Evolutionary conservation across 1,284 basidiomycete genomes (phyloP), one percentile per base, ranked within the genome.

Genomic region (Butyriboletus appendiculatus): DNA sequence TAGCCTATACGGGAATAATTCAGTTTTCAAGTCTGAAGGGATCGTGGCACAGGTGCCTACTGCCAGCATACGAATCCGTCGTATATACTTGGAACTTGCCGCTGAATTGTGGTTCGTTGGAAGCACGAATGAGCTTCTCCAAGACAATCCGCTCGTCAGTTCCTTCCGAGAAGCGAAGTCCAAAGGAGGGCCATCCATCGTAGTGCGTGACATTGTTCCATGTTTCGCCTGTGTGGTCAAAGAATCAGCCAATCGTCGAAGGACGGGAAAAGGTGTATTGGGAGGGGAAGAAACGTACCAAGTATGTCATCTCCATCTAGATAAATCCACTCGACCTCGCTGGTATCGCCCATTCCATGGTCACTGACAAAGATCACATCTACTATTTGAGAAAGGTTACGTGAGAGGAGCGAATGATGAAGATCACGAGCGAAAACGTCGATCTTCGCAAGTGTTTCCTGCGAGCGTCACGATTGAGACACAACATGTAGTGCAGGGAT

Each of bases 341-440:
- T 86, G 9, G 93, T 96, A 61, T 88, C 86, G 0, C 86, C 88
- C 94, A 97, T 96, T 4, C 94, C 95, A 66, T 97, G 94, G 70
- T 97, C 95, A 55, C 88, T 91, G 48, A 97, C 92, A 62, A 96
- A 93, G 26, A 96, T 80, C 28, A 97, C 77, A 68, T 97, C 92
- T 30, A 96, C 88, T 28, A 96, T 88, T 35, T 89, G 81, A 1
- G 82, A 84, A 32, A 96, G 76, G 64, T 94, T 92, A 3, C 94
- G 82, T n/a, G 75, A 72, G 30, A 78, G 78, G 32, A 96, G 73
- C 2, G 81, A 76, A 3, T 73, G 69, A 56, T 88, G 82, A 14
- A 97, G 72, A 45, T 85, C 75, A 52, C 80, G 84, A 2, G 92
- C 85, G 62, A 96, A 96, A 10, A 66, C 65, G 66, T 98, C 94